These are phyloP conservation scores for Talaromyces sp. DNA, from an alignment of 2,329 filamentous ascomycete species.

Conservation along the genomic window DNA sequence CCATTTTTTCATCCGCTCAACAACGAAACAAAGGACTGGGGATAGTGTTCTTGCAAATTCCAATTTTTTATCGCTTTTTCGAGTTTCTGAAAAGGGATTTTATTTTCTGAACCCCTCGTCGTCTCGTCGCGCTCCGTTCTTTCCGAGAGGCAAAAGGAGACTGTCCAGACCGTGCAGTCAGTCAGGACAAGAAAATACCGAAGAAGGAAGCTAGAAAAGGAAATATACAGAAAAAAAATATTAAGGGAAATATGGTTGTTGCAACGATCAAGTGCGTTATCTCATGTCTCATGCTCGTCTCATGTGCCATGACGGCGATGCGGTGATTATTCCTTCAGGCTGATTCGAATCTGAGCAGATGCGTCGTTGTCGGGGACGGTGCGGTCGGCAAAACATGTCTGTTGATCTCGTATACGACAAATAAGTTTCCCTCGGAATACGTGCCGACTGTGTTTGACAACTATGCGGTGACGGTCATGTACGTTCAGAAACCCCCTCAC, in stretches of 20 bases:
- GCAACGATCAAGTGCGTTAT: conserved; percentile 58
- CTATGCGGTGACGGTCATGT: conserved; percentile 99
- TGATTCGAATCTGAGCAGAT: too few relatives aligned
- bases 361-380: conserved; percentile 98
- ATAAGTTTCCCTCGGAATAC: conserved; percentile 99
- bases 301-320: background rate
- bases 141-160: background rate
- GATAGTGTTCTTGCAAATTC: too few relatives aligned
- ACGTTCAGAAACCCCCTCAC: conserved; percentile 43
- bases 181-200: background rate
- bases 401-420: conserved; percentile 98
- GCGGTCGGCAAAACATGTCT: conserved; percentile 99
- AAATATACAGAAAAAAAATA: background rate
- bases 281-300: background rate
- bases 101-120: background rate
- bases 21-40: too few relatives aligned
- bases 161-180: background rate
- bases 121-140: background rate
- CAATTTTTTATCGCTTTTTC: too few relatives aligned
- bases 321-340: too few relatives aligned
- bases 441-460: conserved; percentile 99
- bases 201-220: background rate
- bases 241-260: conserved; percentile 46
- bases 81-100: too few relatives aligned
- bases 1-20: too few relatives aligned